phyloP scores from a whole-genome alignment of 352 stramenopile genomes.

The Phytophthora capsici region DNA sequence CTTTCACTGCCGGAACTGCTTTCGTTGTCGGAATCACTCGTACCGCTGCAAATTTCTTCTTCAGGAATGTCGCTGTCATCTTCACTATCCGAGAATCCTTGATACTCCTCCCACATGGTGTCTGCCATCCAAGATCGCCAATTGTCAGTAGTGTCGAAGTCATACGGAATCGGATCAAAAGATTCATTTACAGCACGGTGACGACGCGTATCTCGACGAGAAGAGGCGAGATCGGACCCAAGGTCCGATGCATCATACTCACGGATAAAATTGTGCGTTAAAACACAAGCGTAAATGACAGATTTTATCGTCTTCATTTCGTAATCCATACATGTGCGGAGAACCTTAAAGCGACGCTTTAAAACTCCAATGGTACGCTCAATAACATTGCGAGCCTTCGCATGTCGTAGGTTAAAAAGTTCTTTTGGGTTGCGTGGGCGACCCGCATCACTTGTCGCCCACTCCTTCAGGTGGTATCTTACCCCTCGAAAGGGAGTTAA shows the following conservation, averaged over 20 bases:
- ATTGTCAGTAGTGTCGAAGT: background rate
- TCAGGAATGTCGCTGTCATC: background rate
- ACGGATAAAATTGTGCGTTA: constrained; percentile 14
- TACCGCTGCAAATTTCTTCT: background rate
- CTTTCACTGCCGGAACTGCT: background rate
- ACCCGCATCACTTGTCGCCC: background rate
- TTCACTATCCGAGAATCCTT: background rate
- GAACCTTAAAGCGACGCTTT: constrained; percentile 19
- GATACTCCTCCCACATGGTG: background rate
- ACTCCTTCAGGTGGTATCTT: constrained; percentile 33
- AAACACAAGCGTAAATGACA: constrained; percentile 5
- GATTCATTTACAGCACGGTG: background rate
- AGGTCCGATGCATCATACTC: constrained; percentile 1
- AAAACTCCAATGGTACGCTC: constrained; percentile 22
- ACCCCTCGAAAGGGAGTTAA: constrained; percentile 13
- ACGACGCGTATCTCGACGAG: background rate
- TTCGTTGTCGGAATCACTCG: background rate
- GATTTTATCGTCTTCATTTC: constrained; percentile 3
- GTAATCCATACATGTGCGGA: constrained; percentile 3
- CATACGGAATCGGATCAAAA: background rate
- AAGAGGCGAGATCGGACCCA: background rate
- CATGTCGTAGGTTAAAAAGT: constrained; percentile 22
- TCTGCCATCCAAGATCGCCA: background rate
- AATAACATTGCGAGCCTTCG: constrained; percentile 16
- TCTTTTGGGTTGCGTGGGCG: constrained; percentile 20